A percentile compares a stretch with the other conserved stretches of the same genome.
Evolutionary conservation across 192 early-diverging fungal genomes (phyloP).

Genomic region (Entrophospora sp.): DNA sequence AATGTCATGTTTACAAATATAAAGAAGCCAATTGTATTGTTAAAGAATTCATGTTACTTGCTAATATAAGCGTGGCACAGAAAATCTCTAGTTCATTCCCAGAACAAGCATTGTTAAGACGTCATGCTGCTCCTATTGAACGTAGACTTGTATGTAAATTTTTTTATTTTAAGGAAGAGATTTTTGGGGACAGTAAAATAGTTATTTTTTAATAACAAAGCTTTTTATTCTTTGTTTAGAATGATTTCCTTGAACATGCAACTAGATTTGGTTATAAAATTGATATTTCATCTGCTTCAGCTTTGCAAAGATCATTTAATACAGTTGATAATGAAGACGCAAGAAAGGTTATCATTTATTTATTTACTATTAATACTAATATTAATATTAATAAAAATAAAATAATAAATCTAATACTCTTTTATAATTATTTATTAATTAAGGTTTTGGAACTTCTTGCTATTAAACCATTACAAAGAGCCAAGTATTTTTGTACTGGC

Average conservation of each 20-base stretch:
- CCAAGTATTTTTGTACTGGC: slow-evolving; percentile 97
- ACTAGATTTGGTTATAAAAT: slow-evolving; percentile 66
- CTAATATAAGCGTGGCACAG: slow-evolving; percentile 89
- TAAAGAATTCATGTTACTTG: slow-evolving; percentile 94
- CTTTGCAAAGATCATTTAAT: slow-evolving; percentile 48
- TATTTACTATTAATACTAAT: slow-evolving; percentile 19
- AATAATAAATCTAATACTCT: no score
- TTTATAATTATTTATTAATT: slow-evolving; percentile 30
- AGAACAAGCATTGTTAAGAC: slow-evolving; percentile 85
- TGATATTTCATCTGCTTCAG: slow-evolving; percentile 50
- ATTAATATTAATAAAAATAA: no score
- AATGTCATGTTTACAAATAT: slow-evolving; percentile 75
- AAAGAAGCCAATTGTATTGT: slow-evolving; percentile 94
- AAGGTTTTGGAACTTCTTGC: slow-evolving; percentile 80
- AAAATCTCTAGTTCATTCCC: slow-evolving; percentile 84
- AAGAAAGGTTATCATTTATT: slow-evolving; percentile 40
- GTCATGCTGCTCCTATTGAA: slow-evolving; percentile 59
- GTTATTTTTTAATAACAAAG: no score
- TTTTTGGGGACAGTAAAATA: no score
- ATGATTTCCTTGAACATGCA: slow-evolving; percentile 72
- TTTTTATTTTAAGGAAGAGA: no score
- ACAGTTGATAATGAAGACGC: slow-evolving; percentile 49
- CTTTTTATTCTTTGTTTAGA: slow-evolving; percentile 30
- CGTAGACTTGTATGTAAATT: slow-evolving; percentile 38
- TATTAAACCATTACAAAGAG: slow-evolving; percentile 89